These are phyloP conservation scores for Mycena crocata DNA, from an alignment of 768 basidiomycete species.

Conservation along the genomic window DNA sequence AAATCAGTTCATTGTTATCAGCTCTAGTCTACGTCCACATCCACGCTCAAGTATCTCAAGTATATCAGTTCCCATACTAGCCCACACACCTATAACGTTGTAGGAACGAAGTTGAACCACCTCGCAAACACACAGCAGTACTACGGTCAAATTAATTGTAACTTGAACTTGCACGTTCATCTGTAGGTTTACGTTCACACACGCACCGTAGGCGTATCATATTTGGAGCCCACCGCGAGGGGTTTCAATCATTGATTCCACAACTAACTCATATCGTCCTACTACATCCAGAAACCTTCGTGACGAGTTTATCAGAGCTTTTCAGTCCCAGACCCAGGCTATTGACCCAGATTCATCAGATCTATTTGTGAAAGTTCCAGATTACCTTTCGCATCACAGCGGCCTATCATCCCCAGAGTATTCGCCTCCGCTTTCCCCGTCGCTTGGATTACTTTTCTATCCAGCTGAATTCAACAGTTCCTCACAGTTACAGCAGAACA, in stretches of 20 bases:
- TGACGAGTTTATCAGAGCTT: background rate
- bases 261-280: conserved; percentile 5
- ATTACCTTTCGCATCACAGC: background rate
- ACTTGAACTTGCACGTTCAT: too few relatives aligned
- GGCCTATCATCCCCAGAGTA: conserved; percentile 10
- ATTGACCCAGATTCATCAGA: background rate
- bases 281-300: background rate
- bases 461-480: background rate
- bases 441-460: background rate
- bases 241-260: conserved; percentile 13
- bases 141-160: too few relatives aligned
- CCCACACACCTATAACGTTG: too few relatives aligned
- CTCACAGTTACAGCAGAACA: conserved; percentile 4
- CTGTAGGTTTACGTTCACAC: too few relatives aligned
- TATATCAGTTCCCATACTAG: too few relatives aligned
- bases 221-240: conserved; percentile 24
- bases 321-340: background rate
- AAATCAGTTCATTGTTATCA: too few relatives aligned
- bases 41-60: too few relatives aligned
- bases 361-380: background rate
- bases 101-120: too few relatives aligned
- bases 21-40: too few relatives aligned
- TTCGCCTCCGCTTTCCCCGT: background rate
- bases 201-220: conserved; percentile 1
- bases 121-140: too few relatives aligned